A percentile compares a stretch with the other conserved stretches of the same genome.
Evolutionary conservation across 2,329 filamentous ascomycete genomes (phyloP).

Genomic region (Cadophora gregata): DNA sequence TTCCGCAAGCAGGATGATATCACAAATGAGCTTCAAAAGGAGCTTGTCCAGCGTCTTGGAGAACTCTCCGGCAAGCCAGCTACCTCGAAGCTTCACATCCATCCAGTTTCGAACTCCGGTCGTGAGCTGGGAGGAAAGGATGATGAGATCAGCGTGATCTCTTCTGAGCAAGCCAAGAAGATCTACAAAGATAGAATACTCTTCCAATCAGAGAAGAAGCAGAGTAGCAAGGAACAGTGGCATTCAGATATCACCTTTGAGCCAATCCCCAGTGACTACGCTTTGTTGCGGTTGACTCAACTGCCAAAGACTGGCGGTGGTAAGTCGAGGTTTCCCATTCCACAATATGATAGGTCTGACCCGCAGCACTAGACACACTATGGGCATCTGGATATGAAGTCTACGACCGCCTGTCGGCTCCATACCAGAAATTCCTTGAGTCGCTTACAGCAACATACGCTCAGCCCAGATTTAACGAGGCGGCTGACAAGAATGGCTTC

Average conservation of each 20-base stretch:
- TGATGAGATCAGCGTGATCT: constrained; percentile 68
- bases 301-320: constrained; percentile 44
- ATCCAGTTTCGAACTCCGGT: constrained; percentile 61
- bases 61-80: constrained; percentile 62
- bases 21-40: constrained; percentile 68
- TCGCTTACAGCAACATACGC: constrained; percentile 61
- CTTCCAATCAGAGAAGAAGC: constrained; percentile 50
- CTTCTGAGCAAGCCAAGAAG: constrained; percentile 59
- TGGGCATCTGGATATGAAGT: constrained; percentile 73
- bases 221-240: constrained; percentile 57
- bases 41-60: constrained; percentile 65
- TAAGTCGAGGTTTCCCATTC: constrained; percentile 24
- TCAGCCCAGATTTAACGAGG: constrained; percentile 56
- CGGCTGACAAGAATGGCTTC: constrained; percentile 53
- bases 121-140: constrained; percentile 61
- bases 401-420: constrained; percentile 65
- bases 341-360: background rate
- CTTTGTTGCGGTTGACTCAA: constrained; percentile 47
- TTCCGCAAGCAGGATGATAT: constrained; percentile 69
- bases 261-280: constrained; percentile 67
- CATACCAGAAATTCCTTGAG: constrained; percentile 64
- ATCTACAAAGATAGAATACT: constrained; percentile 52
- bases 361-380: constrained; percentile 57
- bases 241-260: constrained; percentile 72
- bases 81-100: constrained; percentile 63